Evolutionary conservation across 148 eudicot genomes (phyloP).

Genomic region (Cornus florida): DNA sequence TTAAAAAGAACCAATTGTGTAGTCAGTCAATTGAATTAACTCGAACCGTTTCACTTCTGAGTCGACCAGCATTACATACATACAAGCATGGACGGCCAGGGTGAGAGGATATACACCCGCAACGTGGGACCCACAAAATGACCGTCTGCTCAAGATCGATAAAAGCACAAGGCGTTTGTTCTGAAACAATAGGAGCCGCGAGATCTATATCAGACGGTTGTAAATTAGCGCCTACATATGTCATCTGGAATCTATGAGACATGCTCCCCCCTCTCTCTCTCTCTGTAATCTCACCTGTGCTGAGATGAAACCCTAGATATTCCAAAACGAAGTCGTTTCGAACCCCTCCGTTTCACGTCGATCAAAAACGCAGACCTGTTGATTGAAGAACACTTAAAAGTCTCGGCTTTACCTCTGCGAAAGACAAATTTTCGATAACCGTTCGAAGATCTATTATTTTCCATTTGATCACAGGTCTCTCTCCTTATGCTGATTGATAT

Average conservation of each 20-base stretch:
- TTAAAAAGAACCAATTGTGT: too few species aligned
- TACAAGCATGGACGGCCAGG: not conserved
- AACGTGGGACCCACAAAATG: not conserved
- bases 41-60: too few species aligned
- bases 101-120: not conserved
- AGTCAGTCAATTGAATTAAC: too few species aligned
- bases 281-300: slow-evolving; percentile 8
- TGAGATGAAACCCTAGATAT: not conserved
- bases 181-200: not conserved
- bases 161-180: not conserved
- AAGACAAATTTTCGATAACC: too few species aligned
- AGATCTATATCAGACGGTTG: slow-evolving; percentile 4
- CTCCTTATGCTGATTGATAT: not conserved
- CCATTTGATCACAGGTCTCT: not conserved
- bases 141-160: not conserved
- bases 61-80: not conserved
- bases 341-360: not conserved
- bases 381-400: not conserved
- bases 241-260: slow-evolving; percentile 12
- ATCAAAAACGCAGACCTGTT: not conserved
- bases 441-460: not conserved
- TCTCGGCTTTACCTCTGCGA: not conserved
- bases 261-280: not conserved
- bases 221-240: not conserved
- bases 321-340: not conserved